These are phyloP conservation scores for Yamadazyma mexicana DNA, from an alignment of 1,139 yeast genomes.

Conservation along the genomic window DNA sequence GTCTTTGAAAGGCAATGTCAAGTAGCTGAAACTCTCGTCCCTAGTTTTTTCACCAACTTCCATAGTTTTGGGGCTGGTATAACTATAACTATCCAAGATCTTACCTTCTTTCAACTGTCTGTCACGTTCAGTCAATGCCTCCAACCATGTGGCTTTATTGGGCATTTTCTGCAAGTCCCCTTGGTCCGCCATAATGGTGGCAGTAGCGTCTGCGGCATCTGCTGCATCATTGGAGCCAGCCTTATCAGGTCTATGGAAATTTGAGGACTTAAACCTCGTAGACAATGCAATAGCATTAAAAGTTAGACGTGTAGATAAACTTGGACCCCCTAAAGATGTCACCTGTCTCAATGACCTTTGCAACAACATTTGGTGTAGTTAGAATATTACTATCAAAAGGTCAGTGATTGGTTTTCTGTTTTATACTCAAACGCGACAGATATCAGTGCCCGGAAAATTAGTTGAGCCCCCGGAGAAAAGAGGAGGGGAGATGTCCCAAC, in stretches of 20 bases:
- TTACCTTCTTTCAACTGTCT: slow-evolving; percentile 70
- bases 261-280: slow-evolving; percentile 11
- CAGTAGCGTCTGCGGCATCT: slow-evolving; percentile 69
- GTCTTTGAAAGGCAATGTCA: slow-evolving; percentile 78
- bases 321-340: not conserved
- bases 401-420: not conserved
- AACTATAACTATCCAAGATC: slow-evolving; percentile 65
- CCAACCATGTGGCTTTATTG: slow-evolving; percentile 78
- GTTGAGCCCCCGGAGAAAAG: not conserved
- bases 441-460: not conserved
- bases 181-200: slow-evolving; percentile 60
- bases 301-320: not conserved
- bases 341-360: not conserved
- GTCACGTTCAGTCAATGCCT: slow-evolving; percentile 74
- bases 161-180: slow-evolving; percentile 36
- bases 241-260: slow-evolving; percentile 38
- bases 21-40: slow-evolving; percentile 71
- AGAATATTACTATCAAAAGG: not conserved
- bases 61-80: slow-evolving; percentile 72
- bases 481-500: not conserved
- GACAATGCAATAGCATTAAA: not conserved
- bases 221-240: slow-evolving; percentile 46
- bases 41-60: slow-evolving; percentile 73
- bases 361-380: slow-evolving; percentile 2
- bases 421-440: slow-evolving; percentile 1